A percentile compares a stretch with the other conserved stretches of the same genome.
Conservation (phyloP, 106 monocot species). For the Amphibolis antarctica region DNA sequence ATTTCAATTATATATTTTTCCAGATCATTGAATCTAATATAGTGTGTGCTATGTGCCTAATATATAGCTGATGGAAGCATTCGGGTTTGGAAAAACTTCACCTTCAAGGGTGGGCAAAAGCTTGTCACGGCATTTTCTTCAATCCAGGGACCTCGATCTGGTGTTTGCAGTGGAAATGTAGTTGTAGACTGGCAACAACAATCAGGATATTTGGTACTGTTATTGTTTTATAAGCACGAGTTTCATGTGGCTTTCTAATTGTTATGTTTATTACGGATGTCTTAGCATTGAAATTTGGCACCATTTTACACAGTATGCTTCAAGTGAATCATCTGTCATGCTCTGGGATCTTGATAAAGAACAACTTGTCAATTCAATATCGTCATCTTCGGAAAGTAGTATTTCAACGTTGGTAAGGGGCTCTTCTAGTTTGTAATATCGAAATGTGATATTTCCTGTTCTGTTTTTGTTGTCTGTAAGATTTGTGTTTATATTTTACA, state of each 20-base stretch:
- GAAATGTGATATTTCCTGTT: background rate
- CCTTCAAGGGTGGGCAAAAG: slow-evolving; percentile 54
- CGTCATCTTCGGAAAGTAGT: slow-evolving; percentile 45
- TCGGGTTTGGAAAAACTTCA: slow-evolving; percentile 78
- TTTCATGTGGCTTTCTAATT: too few species aligned
- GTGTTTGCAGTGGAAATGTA: slow-evolving; percentile 38
- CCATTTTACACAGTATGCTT: slow-evolving; percentile 53
- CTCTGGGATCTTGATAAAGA: slow-evolving; percentile 95
- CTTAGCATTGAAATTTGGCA: background rate
- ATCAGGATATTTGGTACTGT: slow-evolving; percentile 69
- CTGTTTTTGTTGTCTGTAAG: background rate
- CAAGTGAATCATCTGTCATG: slow-evolving; percentile 53
- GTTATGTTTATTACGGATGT: background rate
- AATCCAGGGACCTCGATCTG: slow-evolving; percentile 39
- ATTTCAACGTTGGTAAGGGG: slow-evolving; percentile 61
- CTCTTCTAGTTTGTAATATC: too few species aligned
- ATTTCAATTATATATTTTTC: background rate
- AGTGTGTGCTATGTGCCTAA: background rate
- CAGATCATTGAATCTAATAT: background rate
- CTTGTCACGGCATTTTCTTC: slow-evolving; percentile 91
- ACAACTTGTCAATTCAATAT: slow-evolving; percentile 48
- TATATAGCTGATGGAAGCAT: slow-evolving; percentile 85
- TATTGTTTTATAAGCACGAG: too few species aligned
- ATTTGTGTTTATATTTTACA: too few species aligned
- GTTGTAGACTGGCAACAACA: slow-evolving; percentile 93